Base-by-base conservation (phyloP, 2,329 filamentous ascomycete genomes). In the Fusarium papillatum region DNA sequence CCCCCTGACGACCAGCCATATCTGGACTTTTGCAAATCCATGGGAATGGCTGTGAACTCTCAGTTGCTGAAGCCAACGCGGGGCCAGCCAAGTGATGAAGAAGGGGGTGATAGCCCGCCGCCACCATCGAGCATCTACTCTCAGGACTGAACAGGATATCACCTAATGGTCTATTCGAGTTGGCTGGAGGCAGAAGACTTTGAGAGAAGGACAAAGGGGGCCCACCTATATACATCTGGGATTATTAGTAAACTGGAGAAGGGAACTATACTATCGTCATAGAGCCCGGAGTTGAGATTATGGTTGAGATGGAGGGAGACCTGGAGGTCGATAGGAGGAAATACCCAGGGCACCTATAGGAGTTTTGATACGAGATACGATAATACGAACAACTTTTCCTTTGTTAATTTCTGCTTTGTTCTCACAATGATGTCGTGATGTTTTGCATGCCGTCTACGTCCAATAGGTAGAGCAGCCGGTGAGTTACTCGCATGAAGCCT, bases 11-110 rank as follows among this genome's bases (percentile, higher is more conserved):
- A 71, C 14, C 29, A 29, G 41, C 73, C 73, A 39, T 69, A 76
- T 31, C 16, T 69, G 13, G 68, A 59, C n/a, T 76, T 76, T 16
- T 76, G 74, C 36, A 36, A 68, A 34, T 22, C 17, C 64, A 59
- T 36, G 50, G 64, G 65, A 9, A 9, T 76, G 29, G 26, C 29
- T 16, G 36, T 39, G 14, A 39, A 29, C 17, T 55, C n/a, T 14
- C 5, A n/a, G 7, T 9, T 34, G 5, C 11, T 34, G 7, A n/a
- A 22, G 19, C 50, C 34, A 34, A 34, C n/a, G 53, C 53, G 13
- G 29, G 34, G 50, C 24, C 24, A 19, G 24, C 11, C 24, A 29
- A 31, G 48, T 19, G 48, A 29, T 19, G 24, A 29, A 29, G 48
- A 17, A 26, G 9, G 24, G 46, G 46, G 24, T 4, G 19, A 34